These are phyloP conservation scores for Puccinia brachypodii DNA, from an alignment of 1,284 basidiomycete genomes.

Conservation along the genomic window DNA sequence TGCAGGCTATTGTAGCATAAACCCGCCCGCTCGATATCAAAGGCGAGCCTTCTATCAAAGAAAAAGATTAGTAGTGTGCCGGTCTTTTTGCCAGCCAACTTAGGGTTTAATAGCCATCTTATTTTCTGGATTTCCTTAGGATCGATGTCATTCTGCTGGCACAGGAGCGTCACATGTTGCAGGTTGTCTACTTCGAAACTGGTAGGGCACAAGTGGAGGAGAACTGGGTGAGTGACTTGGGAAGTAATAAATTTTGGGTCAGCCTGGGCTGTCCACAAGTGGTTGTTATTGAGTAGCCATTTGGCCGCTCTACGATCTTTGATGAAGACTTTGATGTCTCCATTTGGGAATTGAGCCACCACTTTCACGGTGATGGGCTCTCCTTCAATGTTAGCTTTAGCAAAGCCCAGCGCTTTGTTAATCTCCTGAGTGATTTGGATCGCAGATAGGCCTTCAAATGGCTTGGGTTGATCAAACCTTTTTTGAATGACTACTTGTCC, in stretches of 20 bases:
- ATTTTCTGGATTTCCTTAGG: conserved; percentile 10
- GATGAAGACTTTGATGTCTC: neutral
- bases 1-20: neutral
- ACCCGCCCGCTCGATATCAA: neutral
- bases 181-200: neutral
- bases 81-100: neutral
- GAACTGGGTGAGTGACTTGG: neutral
- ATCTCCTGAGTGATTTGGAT: neutral
- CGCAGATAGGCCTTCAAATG: neutral
- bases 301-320: neutral
- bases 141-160: conserved; percentile 3
- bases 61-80: neutral
- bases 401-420: neutral
- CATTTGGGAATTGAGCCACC: neutral
- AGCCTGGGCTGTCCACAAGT: neutral
- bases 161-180: neutral
- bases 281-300: neutral
- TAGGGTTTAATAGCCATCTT: neutral
- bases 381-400: neutral
- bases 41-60: neutral
- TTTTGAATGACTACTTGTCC: neutral
- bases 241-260: neutral
- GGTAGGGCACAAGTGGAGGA: neutral
- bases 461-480: neutral
- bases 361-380: neutral